Conservation (phyloP, 768 basidiomycete genomes). For the Leccinum arenicola region DNA sequence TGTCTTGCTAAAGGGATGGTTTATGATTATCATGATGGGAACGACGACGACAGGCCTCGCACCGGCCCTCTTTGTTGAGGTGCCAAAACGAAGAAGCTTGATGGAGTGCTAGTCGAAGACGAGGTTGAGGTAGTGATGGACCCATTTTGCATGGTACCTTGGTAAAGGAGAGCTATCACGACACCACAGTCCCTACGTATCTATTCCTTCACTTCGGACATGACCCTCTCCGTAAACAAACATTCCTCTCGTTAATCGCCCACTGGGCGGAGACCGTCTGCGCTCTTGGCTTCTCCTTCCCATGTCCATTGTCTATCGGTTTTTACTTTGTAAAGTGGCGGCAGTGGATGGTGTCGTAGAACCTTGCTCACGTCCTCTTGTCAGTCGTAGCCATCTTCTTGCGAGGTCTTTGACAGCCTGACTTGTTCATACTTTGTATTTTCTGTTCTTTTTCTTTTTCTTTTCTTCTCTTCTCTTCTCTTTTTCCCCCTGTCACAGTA, state of each 20-base stretch:
- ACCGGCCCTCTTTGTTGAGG: slow-evolving; percentile 11
- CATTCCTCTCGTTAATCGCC: slow-evolving; percentile 18
- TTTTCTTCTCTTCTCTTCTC: background rate
- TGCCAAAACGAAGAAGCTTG: slow-evolving; percentile 13
- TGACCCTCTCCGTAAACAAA: slow-evolving; percentile 16
- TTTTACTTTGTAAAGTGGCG: background rate
- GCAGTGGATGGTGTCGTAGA: slow-evolving; percentile 5
- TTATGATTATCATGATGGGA: slow-evolving; percentile 15
- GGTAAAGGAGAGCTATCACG: slow-evolving; percentile 22
- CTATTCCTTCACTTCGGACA: slow-evolving; percentile 32
- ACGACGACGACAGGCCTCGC: slow-evolving; percentile 18
- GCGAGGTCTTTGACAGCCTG: slow-evolving; percentile 8
- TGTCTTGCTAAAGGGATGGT: slow-evolving; percentile 28
- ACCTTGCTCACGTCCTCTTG: slow-evolving; percentile 2
- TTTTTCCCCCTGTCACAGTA: slow-evolving; percentile 18
- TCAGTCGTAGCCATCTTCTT: background rate
- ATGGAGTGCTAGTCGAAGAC: slow-evolving; percentile 13
- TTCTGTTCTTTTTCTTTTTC: background rate
- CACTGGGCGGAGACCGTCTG: slow-evolving; percentile 6
- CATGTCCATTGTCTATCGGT: background rate
- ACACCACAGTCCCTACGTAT: slow-evolving; percentile 30
- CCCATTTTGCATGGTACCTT: slow-evolving; percentile 20
- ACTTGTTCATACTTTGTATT: slow-evolving; percentile 8
- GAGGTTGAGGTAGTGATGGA: slow-evolving; percentile 21
- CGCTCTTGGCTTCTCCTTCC: slow-evolving; percentile 6